Conservation (phyloP, 116 monocot species). For the Posidonia oceanica region DNA sequence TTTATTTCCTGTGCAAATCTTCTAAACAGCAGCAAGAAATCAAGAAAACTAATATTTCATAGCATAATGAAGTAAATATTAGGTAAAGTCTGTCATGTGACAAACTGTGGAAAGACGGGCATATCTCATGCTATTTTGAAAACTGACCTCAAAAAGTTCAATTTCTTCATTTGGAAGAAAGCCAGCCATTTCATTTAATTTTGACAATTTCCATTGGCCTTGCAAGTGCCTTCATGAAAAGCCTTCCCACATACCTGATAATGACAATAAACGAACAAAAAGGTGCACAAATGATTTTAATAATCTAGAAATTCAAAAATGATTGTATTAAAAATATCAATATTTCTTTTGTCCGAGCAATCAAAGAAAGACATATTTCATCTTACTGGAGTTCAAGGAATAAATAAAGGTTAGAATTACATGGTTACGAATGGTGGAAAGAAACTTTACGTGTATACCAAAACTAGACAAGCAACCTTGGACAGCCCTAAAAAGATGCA, state of each 20-base stretch:
- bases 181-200: slow-evolving; percentile 90
- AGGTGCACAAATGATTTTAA: not conserved
- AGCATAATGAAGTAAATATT: not conserved
- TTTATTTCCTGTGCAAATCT: slow-evolving; percentile 75
- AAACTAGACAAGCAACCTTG: too few relatives aligned
- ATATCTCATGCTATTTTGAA: not conserved
- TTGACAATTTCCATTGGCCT: slow-evolving; percentile 72
- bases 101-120: not conserved
- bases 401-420: too few relatives aligned
- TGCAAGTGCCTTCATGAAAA: slow-evolving; percentile 82
- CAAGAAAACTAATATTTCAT: too few relatives aligned
- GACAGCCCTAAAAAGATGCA: too few relatives aligned
- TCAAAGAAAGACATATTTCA: too few relatives aligned
- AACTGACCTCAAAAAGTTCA: slow-evolving; percentile 89
- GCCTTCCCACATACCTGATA: slow-evolving; percentile 75
- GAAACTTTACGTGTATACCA: too few relatives aligned
- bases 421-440: too few relatives aligned
- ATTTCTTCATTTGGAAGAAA: slow-evolving; percentile 76
- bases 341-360: too few relatives aligned
- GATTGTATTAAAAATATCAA: not conserved
- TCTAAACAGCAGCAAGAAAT: not conserved
- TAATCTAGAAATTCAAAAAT: not conserved
- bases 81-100: not conserved
- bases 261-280: not conserved
- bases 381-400: too few relatives aligned